Evolutionary conservation across 1,139 yeast genomes (phyloP).

Genomic region (Saccharomyces pastorianus): DNA sequence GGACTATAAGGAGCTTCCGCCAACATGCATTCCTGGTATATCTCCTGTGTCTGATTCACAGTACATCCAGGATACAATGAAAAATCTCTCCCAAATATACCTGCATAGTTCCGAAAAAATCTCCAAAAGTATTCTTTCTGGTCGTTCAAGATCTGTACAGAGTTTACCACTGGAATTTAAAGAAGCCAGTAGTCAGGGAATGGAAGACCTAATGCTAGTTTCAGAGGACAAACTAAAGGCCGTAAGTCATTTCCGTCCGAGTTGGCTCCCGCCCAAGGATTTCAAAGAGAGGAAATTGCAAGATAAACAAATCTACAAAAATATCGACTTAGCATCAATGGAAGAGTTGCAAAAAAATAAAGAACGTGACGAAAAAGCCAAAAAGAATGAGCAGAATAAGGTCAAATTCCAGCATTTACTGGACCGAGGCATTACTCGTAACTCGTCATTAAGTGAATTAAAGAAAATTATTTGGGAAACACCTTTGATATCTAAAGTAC

Average conservation of each 20-base stretch:
- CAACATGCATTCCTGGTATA: constrained; percentile 34
- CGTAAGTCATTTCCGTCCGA: constrained; percentile 40
- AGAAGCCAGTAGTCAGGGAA: constrained; percentile 31
- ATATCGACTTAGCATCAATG: constrained; percentile 33
- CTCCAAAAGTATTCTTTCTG: constrained; percentile 32
- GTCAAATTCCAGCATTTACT: constrained; percentile 25
- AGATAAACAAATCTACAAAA: constrained; percentile 35
- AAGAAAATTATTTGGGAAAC: constrained; percentile 37
- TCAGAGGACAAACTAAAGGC: constrained; percentile 38
- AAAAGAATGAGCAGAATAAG: constrained; percentile 29
- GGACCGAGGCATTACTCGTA: constrained; percentile 26
- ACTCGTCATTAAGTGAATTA: constrained; percentile 33
- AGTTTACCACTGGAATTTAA: constrained; percentile 32
- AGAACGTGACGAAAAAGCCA: constrained; percentile 26
- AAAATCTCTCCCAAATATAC: constrained; percentile 37
- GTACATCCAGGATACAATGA: constrained; percentile 34
- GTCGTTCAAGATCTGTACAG: constrained; percentile 32
- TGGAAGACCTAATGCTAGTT: constrained; percentile 41
- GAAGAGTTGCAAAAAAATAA: constrained; percentile 27
- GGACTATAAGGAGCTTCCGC: constrained; percentile 26
- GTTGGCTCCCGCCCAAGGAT: constrained; percentile 44
- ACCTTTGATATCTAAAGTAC: constrained; percentile 29
- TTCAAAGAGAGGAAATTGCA: constrained; percentile 35
- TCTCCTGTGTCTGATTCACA: constrained; percentile 28
- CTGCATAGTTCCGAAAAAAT: constrained; percentile 32